These are phyloP conservation scores for Athelia sp. DNA, from an alignment of 1,284 basidiomycete genomes.

Conservation along the genomic window DNA sequence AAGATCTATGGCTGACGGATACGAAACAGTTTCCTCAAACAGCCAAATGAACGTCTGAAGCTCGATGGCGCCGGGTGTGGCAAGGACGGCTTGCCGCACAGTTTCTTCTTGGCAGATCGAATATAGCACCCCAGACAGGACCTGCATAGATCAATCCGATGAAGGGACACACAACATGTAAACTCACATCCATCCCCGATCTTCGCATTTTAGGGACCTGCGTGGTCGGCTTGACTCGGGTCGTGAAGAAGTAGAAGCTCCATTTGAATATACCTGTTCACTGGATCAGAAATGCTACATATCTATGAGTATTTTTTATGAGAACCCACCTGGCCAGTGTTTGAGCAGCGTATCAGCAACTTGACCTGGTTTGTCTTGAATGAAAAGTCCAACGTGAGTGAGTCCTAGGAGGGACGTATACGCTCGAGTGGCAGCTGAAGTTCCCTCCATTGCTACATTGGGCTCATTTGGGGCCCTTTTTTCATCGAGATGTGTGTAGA, in stretches of 20 bases:
- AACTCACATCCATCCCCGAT: constrained; percentile 18
- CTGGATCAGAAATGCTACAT: not conserved
- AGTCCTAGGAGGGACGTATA: constrained; percentile 27
- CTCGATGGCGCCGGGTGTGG: constrained; percentile 25
- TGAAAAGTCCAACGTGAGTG: constrained; percentile 24
- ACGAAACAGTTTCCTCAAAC: constrained; percentile 22
- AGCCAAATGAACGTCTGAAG: constrained; percentile 29
- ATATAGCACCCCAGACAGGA: constrained; percentile 25
- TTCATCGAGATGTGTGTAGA: constrained; percentile 21
- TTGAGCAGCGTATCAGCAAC: constrained; percentile 4
- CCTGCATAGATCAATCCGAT: not conserved
- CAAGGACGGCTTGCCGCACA: constrained; percentile 22
- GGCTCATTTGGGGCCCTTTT: constrained; percentile 15
- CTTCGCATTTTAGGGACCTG: constrained; percentile 12
- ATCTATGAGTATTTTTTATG: not conserved
- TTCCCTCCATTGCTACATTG: constrained; percentile 8
- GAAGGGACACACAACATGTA: not conserved
- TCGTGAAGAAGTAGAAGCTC: constrained; percentile 27
- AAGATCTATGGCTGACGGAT: constrained; percentile 15
- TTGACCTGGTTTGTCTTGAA: constrained; percentile 10
- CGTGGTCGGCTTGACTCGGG: constrained; percentile 17
- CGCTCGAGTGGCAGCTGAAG: constrained; percentile 19
- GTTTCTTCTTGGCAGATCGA: constrained; percentile 21
- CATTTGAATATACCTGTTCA: constrained; percentile 26
- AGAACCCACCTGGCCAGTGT: constrained; percentile 24